Base-by-base conservation (phyloP, 495 filamentous ascomycete genomes). In the Neurospora tetraspora region DNA sequence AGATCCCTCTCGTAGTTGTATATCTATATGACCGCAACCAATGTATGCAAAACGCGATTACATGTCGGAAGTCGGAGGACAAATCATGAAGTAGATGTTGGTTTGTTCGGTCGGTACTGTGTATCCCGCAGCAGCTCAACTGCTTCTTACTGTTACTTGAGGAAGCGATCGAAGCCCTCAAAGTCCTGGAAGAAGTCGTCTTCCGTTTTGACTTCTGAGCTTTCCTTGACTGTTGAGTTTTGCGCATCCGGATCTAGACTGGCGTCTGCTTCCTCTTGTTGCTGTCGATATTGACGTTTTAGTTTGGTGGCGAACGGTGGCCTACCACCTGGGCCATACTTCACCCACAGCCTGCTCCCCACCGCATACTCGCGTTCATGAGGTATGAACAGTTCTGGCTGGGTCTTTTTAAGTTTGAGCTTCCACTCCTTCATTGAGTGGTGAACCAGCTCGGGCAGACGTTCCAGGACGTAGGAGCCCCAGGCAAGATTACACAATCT, bases 391-490 rank as follows among this genome's bases (percentile, higher is more conserved):
- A 65, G 14, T 3, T 18, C 53, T 65, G 53, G 53, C 12, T 65
- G 53, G 5, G 53, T 8, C 27, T 65, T 12, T 65, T 27, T 65
- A 1, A 65, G 14, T 14, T 65, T 31, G 14, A 34, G 27, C 31
- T 65, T 65, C 53, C 53, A 65, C 14, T 65, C 31, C 53, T 65
- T 65, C 27, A 65, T 65, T 4, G 23, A 36, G 27, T 65, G 53
- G 7, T 65, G 53, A 9, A 34, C 12, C 12, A 82, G 39, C 14
- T 68, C 36, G 3, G 76, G 69, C 18, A 80, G 42, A 4, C 76
- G 73, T 5, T 76, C 77, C 3, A 83, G 76, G 8, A 83, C 68
- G 14, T 81, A 71, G 27, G 69, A 72, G 37, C 80, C 81, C 81
- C 81, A 83, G 1, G 78, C 77, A 14, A 77, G 71, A 59, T 83